These are phyloP conservation scores for Erythrobasidium hasegawianum DNA, from an alignment of 1,284 basidiomycete species.

Conservation along the genomic window DNA sequence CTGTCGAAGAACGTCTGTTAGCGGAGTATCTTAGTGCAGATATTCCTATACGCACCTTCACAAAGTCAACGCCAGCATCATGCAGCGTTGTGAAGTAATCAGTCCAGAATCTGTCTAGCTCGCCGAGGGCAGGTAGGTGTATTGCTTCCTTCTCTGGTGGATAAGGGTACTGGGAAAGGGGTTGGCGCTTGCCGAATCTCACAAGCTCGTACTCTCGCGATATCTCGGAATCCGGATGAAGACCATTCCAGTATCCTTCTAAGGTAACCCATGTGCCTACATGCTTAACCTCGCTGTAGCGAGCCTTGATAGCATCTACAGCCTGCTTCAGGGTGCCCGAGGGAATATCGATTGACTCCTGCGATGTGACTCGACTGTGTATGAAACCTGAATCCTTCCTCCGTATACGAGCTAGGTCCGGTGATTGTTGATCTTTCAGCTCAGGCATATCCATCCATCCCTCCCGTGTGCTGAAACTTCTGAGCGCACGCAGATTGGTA, in stretches of 20 bases:
- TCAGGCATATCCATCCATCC: slow-evolving; percentile 30
- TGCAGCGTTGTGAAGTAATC: slow-evolving; percentile 44
- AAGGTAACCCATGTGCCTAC: slow-evolving; percentile 44
- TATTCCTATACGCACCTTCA: slow-evolving; percentile 39
- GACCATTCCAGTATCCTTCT: slow-evolving; percentile 41
- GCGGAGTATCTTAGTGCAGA: too few species aligned
- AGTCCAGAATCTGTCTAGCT: slow-evolving; percentile 41
- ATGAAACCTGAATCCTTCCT: neutral
- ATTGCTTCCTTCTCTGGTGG: slow-evolving; percentile 18
- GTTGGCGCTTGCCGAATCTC: slow-evolving; percentile 13
- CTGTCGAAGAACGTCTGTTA: too few species aligned
- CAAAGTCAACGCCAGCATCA: slow-evolving; percentile 44
- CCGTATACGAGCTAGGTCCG: neutral
- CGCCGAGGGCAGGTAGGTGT: slow-evolving; percentile 37
- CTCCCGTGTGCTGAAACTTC: slow-evolving; percentile 23
- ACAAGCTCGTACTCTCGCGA: slow-evolving; percentile 33
- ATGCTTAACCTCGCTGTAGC: slow-evolving; percentile 33
- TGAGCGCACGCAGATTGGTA: slow-evolving; percentile 10
- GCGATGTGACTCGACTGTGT: neutral
- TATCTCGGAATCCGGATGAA: slow-evolving; percentile 35
- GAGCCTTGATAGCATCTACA: slow-evolving; percentile 8
- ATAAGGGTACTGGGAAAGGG: slow-evolving; percentile 16
- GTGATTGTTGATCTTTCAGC: neutral
- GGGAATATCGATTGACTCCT: neutral
- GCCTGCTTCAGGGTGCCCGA: neutral